These are phyloP conservation scores for Rutstroemia sp. DNA, from an alignment of 2,329 filamentous ascomycete species.

Conservation along the genomic window DNA sequence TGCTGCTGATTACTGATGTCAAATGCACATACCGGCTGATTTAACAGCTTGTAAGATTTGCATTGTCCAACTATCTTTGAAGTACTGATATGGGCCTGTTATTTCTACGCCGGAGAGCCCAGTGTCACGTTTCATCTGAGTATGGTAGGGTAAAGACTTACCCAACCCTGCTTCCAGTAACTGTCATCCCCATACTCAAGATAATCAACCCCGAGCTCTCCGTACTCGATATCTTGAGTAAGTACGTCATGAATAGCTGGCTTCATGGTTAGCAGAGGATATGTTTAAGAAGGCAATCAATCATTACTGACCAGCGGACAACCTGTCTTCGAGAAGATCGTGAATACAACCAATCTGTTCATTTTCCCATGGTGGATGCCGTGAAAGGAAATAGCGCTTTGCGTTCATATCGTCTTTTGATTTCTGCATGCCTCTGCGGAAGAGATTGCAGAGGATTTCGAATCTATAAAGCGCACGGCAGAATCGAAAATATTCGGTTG, in stretches of 20 bases:
- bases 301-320: not conserved
- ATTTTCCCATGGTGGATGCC: not conserved
- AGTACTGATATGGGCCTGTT: too few species aligned
- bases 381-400: not conserved
- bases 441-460: too few species aligned
- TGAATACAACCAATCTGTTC: not conserved
- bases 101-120: too few species aligned
- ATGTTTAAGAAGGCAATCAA: not conserved
- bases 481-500: too few species aligned
- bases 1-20: too few species aligned
- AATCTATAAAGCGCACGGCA: too few species aligned
- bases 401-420: not conserved
- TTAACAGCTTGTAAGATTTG: too few species aligned
- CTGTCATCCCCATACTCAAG: not conserved
- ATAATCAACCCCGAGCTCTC: not conserved
- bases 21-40: too few species aligned
- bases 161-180: not conserved
- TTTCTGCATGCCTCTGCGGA: not conserved
- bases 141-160: not conserved
- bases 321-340: not conserved
- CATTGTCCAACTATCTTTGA: too few species aligned
- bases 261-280: not conserved
- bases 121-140: not conserved
- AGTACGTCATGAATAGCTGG: not conserved
- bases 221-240: not conserved